These are phyloP conservation scores for Kwoniella sp. DNA, from an alignment of 768 basidiomycete genomes.

Conservation along the genomic window DNA sequence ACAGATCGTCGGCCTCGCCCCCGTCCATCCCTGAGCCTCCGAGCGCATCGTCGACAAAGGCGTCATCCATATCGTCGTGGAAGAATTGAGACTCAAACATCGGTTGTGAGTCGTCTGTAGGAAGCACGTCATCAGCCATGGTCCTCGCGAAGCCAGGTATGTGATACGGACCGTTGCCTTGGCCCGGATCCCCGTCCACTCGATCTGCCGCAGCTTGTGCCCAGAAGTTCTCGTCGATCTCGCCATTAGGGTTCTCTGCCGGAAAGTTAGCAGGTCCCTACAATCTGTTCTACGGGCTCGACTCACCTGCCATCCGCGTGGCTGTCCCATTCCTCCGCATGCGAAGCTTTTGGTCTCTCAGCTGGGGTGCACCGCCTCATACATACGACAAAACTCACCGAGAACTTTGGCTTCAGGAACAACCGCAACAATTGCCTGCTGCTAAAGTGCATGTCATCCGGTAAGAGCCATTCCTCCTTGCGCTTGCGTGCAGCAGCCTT, in stretches of 20 bases:
- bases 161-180: slow-evolving; percentile 50
- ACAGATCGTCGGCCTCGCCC: slow-evolving; percentile 87
- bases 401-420: slow-evolving; percentile 94
- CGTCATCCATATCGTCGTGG: slow-evolving; percentile 78
- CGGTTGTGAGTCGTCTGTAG: slow-evolving; percentile 35
- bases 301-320: slow-evolving; percentile 53
- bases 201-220: slow-evolving; percentile 85
- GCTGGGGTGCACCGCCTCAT: slow-evolving; percentile 3
- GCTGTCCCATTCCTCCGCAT: slow-evolving; percentile 69
- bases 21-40: slow-evolving; percentile 51
- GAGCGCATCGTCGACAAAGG: slow-evolving; percentile 57
- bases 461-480: slow-evolving; percentile 64
- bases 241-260: slow-evolving; percentile 63
- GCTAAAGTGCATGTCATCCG: slow-evolving; percentile 97
- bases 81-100: slow-evolving; percentile 95
- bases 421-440: slow-evolving; percentile 81
- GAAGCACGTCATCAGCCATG: neutral
- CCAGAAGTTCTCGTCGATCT: slow-evolving; percentile 96
- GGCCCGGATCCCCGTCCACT: slow-evolving; percentile 61
- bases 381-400: slow-evolving; percentile 57
- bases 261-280: neutral
- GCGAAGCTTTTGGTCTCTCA: no score
- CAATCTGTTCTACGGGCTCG: neutral
- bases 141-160: neutral
- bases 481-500: slow-evolving; percentile 15